Evolutionary conservation across 1,284 basidiomycete species (phyloP).

Genomic region (Entoloma clypeatum): DNA sequence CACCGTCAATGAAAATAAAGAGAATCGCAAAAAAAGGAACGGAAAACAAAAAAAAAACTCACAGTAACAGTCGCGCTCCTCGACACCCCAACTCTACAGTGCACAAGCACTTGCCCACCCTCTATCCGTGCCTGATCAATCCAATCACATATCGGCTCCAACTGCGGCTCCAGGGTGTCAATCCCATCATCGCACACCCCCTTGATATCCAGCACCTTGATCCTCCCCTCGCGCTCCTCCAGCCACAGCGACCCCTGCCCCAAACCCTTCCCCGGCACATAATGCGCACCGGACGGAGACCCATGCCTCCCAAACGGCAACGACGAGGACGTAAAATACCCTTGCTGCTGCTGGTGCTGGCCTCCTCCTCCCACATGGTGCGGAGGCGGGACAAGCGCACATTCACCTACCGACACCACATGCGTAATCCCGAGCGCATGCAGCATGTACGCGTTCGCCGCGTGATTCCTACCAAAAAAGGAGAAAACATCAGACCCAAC

Average conservation of each 20-base stretch:
- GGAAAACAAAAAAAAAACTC: constrained; percentile 29
- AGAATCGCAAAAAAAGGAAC: constrained; percentile 16
- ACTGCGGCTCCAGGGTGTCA: constrained; percentile 86
- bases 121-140: constrained; percentile 81
- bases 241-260: constrained; percentile 78
- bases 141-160: constrained; percentile 88
- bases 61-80: constrained; percentile 90
- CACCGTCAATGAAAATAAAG: constrained; percentile 10
- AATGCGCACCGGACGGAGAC: constrained; percentile 33
- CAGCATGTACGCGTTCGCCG: constrained; percentile 93
- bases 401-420: constrained; percentile 96
- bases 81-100: constrained; percentile 94
- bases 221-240: constrained; percentile 82
- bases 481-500: constrained; percentile 12
- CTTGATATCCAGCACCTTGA: constrained; percentile 87
- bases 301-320: constrained; percentile 21
- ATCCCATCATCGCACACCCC: constrained; percentile 94
- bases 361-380: constrained; percentile 30
- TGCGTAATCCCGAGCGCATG: constrained; percentile 96
- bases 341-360: constrained; percentile 10
- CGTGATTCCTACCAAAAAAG: constrained; percentile 69
- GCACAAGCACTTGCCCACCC: constrained; percentile 90
- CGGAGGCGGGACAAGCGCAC: constrained; percentile 74
- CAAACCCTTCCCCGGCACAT: constrained; percentile 41
- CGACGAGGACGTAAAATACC: constrained; percentile 9